Evolutionary conservation across 345 rosid genomes (phyloP), one percentile per base, ranked within the genome.

Genomic region (Sapria himalayana): DNA sequence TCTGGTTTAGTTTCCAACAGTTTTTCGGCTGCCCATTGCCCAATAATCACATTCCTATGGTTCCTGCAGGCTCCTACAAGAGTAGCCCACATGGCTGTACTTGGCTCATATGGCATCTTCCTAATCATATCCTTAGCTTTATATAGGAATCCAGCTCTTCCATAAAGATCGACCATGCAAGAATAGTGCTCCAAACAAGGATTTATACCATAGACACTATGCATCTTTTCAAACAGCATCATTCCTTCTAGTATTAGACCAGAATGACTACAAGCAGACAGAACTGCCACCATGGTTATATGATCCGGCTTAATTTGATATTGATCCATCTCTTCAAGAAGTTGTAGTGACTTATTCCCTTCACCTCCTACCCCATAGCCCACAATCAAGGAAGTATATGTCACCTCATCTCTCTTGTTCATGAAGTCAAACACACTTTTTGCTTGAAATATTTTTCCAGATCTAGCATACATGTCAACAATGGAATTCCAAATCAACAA

Each of bases 241-340:
- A 64, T 52, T 10, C 92, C 92, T 65, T 78, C 72, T 19, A 37
- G 13, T 45, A 78, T 66, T 43, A 78, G 64, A 45, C 74, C 72
- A 7, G 78, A 76, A 65, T 82, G 92, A 35, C 94, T 78, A 49
- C 86, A 82, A n/a, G 92, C 86, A 12, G 92, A 62, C 43, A 82
- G 71, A 53, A 73, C 68, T 22, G 86, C 84, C 41, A 78, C 75
- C 85, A 82, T 75, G n/a, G 78, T 69, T 54, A 78, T 51, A 61
- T 63, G 66, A 61, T 78, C 92, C 11, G 92, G 94, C 57, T 42
- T 68, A 42, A 78, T 65, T 40, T 48, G 51, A 12, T 31, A 43
- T 44, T 27, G 25, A 39, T 48, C 37, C 86, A 82, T 82, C 57
- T 76, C 78, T 39, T 63, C 16, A 40, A 76, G 78, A 41, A 75